phyloP scores from a whole-genome alignment of 2,329 filamentous ascomycete genomes.

The Fusarium veterinarium region DNA sequence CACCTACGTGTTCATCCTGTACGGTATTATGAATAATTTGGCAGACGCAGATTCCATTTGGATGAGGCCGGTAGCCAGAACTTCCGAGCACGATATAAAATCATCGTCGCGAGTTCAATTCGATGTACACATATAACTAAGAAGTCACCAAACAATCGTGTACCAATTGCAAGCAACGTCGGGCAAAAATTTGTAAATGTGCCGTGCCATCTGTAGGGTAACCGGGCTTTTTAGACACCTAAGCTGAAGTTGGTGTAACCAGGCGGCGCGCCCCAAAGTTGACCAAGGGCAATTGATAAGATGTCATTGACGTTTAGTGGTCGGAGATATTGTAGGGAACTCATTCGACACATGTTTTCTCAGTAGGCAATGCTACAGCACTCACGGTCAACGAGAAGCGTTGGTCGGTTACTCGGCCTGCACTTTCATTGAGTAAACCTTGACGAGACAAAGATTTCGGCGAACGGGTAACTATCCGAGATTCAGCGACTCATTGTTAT shows the following conservation, averaged over 20 bases:
- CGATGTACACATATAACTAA: accelerated
- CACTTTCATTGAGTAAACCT: no score
- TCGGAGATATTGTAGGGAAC: accelerated
- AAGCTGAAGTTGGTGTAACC: accelerated
- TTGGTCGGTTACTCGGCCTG: accelerated
- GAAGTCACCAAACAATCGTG: accelerated
- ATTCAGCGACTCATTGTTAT: accelerated
- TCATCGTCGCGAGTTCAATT: accelerated
- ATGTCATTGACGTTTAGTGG: not conserved
- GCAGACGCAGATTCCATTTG: accelerated
- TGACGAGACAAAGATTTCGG: no score
- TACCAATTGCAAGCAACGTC: accelerated
- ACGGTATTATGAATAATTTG: accelerated
- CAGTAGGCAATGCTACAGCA: accelerated
- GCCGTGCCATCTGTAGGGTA: not conserved
- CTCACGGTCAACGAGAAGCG: accelerated
- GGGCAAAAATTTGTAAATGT: accelerated
- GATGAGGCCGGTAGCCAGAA: accelerated
- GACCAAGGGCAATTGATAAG: not conserved
- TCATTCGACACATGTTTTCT: accelerated
- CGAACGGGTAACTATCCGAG: accelerated
- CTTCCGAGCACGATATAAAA: accelerated
- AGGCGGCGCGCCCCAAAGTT: no score
- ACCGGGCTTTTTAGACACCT: accelerated
- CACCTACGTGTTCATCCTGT: accelerated